Percentiles rank a stretch among this genome's conserved stretches.
These are phyloP conservation scores for Verticillium dahliae DNA, from an alignment of 2,329 filamentous ascomycete genomes.

Conservation along the genomic window DNA sequence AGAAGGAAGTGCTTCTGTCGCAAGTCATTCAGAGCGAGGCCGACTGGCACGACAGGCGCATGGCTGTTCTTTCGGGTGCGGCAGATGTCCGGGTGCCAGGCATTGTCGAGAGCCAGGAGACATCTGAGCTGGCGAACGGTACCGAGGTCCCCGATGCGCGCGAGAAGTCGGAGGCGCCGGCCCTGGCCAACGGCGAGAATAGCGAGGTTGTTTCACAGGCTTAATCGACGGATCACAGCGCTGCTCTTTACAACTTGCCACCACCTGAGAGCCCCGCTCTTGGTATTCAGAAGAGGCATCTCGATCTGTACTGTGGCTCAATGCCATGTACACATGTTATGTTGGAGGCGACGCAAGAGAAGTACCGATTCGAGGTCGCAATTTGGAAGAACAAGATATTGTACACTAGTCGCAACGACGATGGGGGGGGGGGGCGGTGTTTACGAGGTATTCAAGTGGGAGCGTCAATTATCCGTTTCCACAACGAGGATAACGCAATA, in stretches of 20 bases:
- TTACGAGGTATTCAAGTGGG: neutral
- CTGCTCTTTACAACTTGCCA: neutral
- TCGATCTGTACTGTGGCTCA: too few relatives aligned
- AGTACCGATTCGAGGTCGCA: neutral
- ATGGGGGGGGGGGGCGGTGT: neutral
- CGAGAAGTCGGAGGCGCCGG: neutral
- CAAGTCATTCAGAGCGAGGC: conserved; percentile 63
- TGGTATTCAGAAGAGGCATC: neutral
- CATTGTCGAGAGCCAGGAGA: conserved; percentile 17
- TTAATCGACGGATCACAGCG: neutral
- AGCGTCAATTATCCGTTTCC: neutral
- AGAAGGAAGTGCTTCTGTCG: conserved; percentile 73
- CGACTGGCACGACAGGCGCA: conserved; percentile 55
- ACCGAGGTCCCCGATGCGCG: neutral
- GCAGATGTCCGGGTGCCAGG: conserved; percentile 36
- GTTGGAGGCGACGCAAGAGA: neutral
- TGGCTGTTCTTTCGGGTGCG: conserved; percentile 43
- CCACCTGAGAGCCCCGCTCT: neutral
- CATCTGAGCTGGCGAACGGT: neutral
- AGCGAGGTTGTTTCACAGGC: neutral
- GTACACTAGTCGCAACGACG: neutral
- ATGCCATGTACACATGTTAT: neutral
- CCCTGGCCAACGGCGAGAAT: neutral
- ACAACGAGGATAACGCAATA: neutral
- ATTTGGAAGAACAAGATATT: neutral